Evolutionary conservation across 306 rosid species (phyloP), one percentile per base, ranked within the genome.

Genomic region (Sesbania bispinosa): DNA sequence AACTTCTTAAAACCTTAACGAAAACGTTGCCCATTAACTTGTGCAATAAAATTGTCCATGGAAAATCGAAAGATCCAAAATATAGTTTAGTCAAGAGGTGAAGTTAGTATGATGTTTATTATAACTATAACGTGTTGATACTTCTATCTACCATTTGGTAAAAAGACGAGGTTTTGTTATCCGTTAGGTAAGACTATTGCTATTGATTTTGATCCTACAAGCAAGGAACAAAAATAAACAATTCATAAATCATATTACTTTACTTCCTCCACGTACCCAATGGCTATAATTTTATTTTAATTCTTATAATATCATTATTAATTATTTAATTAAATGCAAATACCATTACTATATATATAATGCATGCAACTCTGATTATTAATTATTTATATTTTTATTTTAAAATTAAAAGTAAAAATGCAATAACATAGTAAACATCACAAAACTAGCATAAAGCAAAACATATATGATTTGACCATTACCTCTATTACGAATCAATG

Each of bases 171-270:
- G 15, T 50, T 50, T 60, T 53, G 79, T 66, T 79, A 50, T 38
- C 75, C 2, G 75, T 58, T 79, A 66, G 83, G 83, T 79, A 1
- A 60, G 76, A 73, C 75, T 58, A 73, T 48, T 42, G 15, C 30
- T 52, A 10, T 66, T 72, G 5, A 35, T 72, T 64, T 55, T 46
- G 15, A 62, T 64, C 48, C 5, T 13, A 65, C 59, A 75, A 64
- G 79, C 69, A 71, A 61, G 33, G n/a, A n/a, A n/a, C n/a, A n/a
- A n/a, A n/a, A 15, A 14, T 39, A 69, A 43, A 48, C 9, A 50
- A 62, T 27, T 20, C 54, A 66, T 26, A 58, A 14, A 43, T 46
- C 2, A 3, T 14, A 1, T 9, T 0, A 5, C 11, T 6, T 69
- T 52, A 75, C 36, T 29, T 75, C 48, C 1, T 53, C 24, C 36